Evolutionary conservation across 257 asterid genomes (phyloP), one percentile per base, ranked within the genome.

Genomic region (Primulina tabacum): DNA sequence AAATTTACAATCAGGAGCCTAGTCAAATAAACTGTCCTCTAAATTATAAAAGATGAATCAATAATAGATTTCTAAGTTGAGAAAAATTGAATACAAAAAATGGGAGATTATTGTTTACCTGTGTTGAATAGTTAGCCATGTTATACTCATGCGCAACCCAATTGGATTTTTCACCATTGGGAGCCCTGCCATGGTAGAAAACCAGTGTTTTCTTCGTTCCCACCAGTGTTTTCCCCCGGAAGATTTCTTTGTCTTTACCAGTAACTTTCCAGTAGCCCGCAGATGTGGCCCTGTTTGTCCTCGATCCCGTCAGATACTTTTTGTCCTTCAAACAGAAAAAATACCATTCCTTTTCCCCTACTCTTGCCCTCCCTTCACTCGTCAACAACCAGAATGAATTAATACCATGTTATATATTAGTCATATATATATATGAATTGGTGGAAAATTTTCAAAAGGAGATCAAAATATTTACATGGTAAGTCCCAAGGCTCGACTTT

Each of bases 261-360:
- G 96, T 90, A 2, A 95, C 97, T 69, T 90, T 90, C 97, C 97
- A 90, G 34, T 90, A 88, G 2, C 96, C 97, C 2, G 85, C 74
- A 4, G 88, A 77, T 0, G 97, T 88, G 7, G 97, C 97, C 66
- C 97, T 76, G 80, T 90, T 90, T 24, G 97, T 82, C 68, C 94
- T 82, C 50, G 75, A 52, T 53, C 97, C 94, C 0, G 90, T 84
- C 30, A 96, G 97, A 66, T 90, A 90, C 69, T 90, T 90, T 73
- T 80, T 87, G 79, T 90, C 97, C 29, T 90, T 81, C 62, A 87
- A 74, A 69, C 96, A 80, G 88, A 90, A 90, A 72, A 88, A 90
- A 6, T 90, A 90, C 95, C 95, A 88, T 64, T 88, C 96, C 3
- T 84, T 85, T 52, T 88, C 96, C 66, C 97, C 97, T 65, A 80